Percentiles rank a stretch among this genome's conserved stretches.
phyloP scores from a whole-genome alignment of 192 early-diverging fungal genomes.

The Coemansia sp. region DNA sequence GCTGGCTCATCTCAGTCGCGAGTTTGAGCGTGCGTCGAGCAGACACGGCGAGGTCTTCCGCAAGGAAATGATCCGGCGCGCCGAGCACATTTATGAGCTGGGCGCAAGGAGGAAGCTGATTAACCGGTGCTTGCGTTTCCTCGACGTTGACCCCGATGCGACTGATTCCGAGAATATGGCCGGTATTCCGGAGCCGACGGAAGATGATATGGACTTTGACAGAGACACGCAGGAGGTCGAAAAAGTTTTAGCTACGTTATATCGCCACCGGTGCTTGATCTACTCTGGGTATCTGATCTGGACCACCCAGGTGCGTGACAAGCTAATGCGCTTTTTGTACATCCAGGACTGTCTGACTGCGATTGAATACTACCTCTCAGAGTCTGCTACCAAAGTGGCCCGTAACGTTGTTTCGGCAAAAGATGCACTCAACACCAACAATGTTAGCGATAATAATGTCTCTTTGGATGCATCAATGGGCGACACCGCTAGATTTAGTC shows the following conservation, averaged over 20 bases:
- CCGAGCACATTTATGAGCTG: slow-evolving; percentile 56
- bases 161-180: slow-evolving; percentile 3
- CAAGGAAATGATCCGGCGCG: slow-evolving; percentile 38
- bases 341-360: slow-evolving; percentile 69
- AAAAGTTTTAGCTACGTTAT: slow-evolving; percentile 55
- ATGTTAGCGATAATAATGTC: neutral
- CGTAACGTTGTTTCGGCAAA: slow-evolving; percentile 59
- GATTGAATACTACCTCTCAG: slow-evolving; percentile 81
- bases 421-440: neutral
- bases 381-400: slow-evolving; percentile 76
- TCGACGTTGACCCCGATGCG: slow-evolving; percentile 27
- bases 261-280: slow-evolving; percentile 75
- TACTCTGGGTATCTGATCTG: slow-evolving; percentile 85
- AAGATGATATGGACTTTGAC: slow-evolving; percentile 28
- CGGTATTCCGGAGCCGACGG: slow-evolving; percentile 7
- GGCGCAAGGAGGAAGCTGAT: slow-evolving; percentile 53
- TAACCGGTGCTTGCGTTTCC: slow-evolving; percentile 49
- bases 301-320: slow-evolving; percentile 84
- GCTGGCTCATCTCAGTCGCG: slow-evolving; percentile 37
- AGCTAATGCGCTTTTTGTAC: slow-evolving; percentile 75
- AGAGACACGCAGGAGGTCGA: slow-evolving; percentile 53
- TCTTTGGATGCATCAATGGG: neutral
- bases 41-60: slow-evolving; percentile 40
- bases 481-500: neutral
- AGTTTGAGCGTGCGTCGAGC: slow-evolving; percentile 47